Percentiles rank a stretch among this genome's conserved stretches.
These are phyloP conservation scores for Nicotiana attenuata DNA, from an alignment of 257 asterid genomes.

Conservation along the genomic window DNA sequence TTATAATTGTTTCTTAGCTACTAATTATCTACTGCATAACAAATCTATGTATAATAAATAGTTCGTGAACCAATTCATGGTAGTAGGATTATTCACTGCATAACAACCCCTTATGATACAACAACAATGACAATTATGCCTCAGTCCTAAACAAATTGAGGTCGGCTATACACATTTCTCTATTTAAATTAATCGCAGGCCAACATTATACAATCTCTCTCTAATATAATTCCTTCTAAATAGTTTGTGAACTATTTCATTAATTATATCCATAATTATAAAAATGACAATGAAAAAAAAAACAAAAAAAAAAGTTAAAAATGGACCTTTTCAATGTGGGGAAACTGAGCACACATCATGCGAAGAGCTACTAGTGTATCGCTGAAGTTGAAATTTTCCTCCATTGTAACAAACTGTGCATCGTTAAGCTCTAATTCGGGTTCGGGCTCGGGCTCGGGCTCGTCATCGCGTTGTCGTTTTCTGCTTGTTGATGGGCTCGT, in stretches of 20 bases:
- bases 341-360: conserved; percentile 94
- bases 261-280: neutral
- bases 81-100: too few relatives aligned
- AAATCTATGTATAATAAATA: too few relatives aligned
- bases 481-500: conserved; percentile 52
- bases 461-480: conserved; percentile 51
- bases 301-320: neutral
- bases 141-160: too few relatives aligned
- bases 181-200: too few relatives aligned
- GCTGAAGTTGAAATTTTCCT: conserved; percentile 58
- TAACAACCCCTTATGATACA: too few relatives aligned
- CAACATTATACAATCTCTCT: neutral
- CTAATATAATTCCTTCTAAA: neutral
- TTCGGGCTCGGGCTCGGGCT: conserved; percentile 24
- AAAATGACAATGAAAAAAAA: neutral
- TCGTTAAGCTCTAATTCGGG: neutral
- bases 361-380: conserved; percentile 87
- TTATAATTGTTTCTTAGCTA: too few relatives aligned
- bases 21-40: too few relatives aligned
- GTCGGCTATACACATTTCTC: too few relatives aligned
- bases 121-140: too few relatives aligned
- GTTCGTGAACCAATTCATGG: too few relatives aligned
- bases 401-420: conserved; percentile 39
- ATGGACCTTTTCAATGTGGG: conserved; percentile 57
- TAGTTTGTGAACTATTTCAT: neutral